Conservation (phyloP, 371 early-diverging fungal genomes). For the Saksenaea vasiformis region DNA sequence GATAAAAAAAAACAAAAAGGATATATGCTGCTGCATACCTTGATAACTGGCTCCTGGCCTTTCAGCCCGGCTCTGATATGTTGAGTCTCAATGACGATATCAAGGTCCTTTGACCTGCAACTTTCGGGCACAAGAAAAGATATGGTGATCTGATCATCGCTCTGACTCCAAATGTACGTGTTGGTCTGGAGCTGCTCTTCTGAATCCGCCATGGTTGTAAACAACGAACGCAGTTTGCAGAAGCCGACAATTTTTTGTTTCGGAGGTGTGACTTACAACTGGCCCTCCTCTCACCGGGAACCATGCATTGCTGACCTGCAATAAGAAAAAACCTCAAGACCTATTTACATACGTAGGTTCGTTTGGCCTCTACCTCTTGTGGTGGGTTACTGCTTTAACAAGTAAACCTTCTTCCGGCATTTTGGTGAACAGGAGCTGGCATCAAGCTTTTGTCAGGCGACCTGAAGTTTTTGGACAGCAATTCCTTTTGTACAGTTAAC, state of each 20-base stretch:
- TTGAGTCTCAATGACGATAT: conserved; percentile 44
- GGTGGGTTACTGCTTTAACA: too few relatives aligned
- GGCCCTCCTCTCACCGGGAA: neutral
- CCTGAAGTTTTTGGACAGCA: too few relatives aligned
- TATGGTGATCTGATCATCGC: conserved; percentile 50
- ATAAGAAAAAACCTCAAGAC: too few relatives aligned
- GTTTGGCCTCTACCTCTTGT: too few relatives aligned
- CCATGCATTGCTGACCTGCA: too few relatives aligned
- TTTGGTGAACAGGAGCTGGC: too few relatives aligned
- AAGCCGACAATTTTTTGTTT: neutral
- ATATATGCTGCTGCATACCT: conserved; percentile 19
- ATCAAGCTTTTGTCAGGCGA: too few relatives aligned
- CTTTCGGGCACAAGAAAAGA: conserved; percentile 51
- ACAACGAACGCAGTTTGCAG: neutral
- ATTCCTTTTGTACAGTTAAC: too few relatives aligned
- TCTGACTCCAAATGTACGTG: conserved; percentile 54
- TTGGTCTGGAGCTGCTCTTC: conserved; percentile 51
- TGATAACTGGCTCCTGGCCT: conserved; percentile 50
- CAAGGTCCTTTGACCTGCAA: conserved; percentile 42
- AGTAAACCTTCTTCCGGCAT: too few relatives aligned
- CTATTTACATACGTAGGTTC: too few relatives aligned
- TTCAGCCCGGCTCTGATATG: conserved; percentile 45
- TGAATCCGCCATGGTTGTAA: conserved; percentile 29
- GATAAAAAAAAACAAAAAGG: neutral
- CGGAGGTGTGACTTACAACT: conserved; percentile 1